These are phyloP conservation scores for Lojkania enalia DNA, from an alignment of 2,329 filamentous ascomycete species.

Conservation along the genomic window DNA sequence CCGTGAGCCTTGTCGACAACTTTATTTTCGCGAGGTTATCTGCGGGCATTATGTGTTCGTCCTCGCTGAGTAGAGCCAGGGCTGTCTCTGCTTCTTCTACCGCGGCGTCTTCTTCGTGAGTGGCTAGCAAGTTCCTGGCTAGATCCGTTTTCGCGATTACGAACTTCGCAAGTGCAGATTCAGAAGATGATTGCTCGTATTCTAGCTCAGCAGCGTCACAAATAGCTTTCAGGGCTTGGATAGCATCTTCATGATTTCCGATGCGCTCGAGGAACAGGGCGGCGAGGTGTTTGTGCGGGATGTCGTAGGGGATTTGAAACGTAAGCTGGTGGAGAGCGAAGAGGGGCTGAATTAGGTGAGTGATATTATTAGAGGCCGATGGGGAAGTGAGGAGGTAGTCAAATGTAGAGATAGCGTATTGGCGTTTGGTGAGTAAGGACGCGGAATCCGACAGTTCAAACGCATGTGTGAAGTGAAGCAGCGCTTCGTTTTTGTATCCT, in stretches of 20 bases:
- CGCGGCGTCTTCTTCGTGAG: slow-evolving; percentile 66
- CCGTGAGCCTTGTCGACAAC: slow-evolving; percentile 82
- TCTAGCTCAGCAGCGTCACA: slow-evolving; percentile 74
- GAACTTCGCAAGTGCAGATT: slow-evolving; percentile 72
- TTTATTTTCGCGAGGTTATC: slow-evolving; percentile 71
- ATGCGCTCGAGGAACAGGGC: slow-evolving; percentile 82
- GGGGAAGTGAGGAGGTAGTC: slow-evolving; percentile 71
- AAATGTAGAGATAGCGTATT: slow-evolving; percentile 81
- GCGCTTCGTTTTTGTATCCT: slow-evolving; percentile 75
- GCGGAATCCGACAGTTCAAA: slow-evolving; percentile 88
- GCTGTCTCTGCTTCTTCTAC: slow-evolving; percentile 80
- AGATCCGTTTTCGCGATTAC: slow-evolving; percentile 85
- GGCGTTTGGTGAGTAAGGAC: slow-evolving; percentile 70
- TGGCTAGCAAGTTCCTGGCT: slow-evolving; percentile 78
- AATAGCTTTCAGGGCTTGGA: slow-evolving; percentile 65
- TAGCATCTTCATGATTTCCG: slow-evolving; percentile 66
- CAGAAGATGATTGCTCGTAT: slow-evolving; percentile 82
- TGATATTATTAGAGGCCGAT: slow-evolving; percentile 56
- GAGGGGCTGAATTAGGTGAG: slow-evolving; percentile 75
- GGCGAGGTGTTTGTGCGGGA: slow-evolving; percentile 75
- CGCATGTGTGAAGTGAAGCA: slow-evolving; percentile 86
- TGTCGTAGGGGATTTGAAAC: slow-evolving; percentile 69
- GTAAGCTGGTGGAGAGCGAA: slow-evolving; percentile 85
- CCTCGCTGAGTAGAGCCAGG: slow-evolving; percentile 74
- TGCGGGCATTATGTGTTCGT: slow-evolving; percentile 59